Evolutionary conservation across 1,284 basidiomycete species (phyloP).

Genomic region (Peniophora sp.): DNA sequence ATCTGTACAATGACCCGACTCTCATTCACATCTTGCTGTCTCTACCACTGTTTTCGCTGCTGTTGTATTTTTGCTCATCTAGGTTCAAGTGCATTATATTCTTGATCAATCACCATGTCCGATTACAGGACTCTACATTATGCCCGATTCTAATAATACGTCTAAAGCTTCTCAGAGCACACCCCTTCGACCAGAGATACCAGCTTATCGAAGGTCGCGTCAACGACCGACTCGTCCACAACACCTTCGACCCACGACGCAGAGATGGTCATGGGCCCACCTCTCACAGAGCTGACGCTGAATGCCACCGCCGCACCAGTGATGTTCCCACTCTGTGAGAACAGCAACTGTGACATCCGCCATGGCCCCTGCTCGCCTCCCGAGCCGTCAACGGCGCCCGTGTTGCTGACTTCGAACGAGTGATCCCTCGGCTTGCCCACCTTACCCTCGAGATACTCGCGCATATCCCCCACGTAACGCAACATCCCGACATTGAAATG

Average conservation of each 20-base stretch:
- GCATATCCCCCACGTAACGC: conserved; percentile 3
- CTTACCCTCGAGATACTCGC: background rate
- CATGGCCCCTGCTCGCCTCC: conserved; percentile 1
- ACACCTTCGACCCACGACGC: conserved; percentile 6
- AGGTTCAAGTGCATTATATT: too few species aligned
- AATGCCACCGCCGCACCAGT: conserved; percentile 4
- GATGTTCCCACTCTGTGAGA: conserved; percentile 7
- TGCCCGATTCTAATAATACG: too few species aligned
- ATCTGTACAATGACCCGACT: too few species aligned
- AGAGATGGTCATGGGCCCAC: conserved; percentile 6
- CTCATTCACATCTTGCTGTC: too few species aligned
- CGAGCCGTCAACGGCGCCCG: conserved; percentile 1
- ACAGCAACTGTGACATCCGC: conserved; percentile 3
- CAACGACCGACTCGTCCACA: background rate
- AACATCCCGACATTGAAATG: conserved; percentile 5
- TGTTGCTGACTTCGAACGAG: conserved; percentile 8
- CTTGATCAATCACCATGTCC: too few species aligned
- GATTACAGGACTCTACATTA: too few species aligned
- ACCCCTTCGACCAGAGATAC: too few species aligned
- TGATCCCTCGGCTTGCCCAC: conserved; percentile 1
- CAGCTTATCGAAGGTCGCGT: background rate
- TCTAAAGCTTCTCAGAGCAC: too few species aligned
- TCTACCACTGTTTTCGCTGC: too few species aligned
- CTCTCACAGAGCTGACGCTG: conserved; percentile 4
- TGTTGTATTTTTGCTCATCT: too few species aligned